Evolutionary conservation across 108 stramenopile species (phyloP).

Genomic region (Nannochloropsis salina): DNA sequence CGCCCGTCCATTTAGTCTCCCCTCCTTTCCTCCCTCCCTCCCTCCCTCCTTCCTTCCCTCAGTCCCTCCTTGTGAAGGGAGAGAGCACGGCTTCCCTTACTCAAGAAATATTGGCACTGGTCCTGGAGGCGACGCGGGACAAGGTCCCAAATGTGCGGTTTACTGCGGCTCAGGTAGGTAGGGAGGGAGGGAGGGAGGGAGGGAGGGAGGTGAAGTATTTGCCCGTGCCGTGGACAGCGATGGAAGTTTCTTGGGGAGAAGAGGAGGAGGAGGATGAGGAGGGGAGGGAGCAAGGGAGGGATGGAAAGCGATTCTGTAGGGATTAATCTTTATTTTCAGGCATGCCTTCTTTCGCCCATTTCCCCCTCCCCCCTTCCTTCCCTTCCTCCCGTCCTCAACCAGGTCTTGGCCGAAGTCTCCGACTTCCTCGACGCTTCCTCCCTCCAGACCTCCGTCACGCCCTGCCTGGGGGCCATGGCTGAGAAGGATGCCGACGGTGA

Average conservation of each 20-base stretch:
- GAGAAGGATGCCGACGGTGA: not conserved
- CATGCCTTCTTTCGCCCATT: too few relatives aligned
- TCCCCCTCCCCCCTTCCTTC: not conserved
- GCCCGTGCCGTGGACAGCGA: too few relatives aligned
- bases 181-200: not conserved
- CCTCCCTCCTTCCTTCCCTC: not conserved
- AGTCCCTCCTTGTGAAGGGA: not conserved
- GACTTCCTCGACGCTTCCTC: not conserved
- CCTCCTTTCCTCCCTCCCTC: not conserved
- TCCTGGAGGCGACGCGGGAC: not conserved
- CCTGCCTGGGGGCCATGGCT: not conserved
- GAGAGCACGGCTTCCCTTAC: not conserved
- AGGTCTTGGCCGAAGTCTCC: not conserved
- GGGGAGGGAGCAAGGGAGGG: not conserved
- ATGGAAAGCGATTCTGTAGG: not conserved
- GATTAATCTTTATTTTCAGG: not conserved
- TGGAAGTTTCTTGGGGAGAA: too few relatives aligned
- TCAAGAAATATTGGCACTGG: not conserved
- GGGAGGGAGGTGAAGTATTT: too few relatives aligned
- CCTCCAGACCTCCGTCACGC: slow-evolving; percentile 1
- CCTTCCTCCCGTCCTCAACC: not conserved
- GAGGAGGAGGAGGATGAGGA: too few relatives aligned
- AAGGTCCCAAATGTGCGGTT: not conserved
- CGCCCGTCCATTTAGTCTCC: not conserved
- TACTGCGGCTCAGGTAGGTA: not conserved